phyloP scores from a whole-genome alignment of 2,329 filamentous ascomycete genomes.

The Exserohilum turcica region DNA sequence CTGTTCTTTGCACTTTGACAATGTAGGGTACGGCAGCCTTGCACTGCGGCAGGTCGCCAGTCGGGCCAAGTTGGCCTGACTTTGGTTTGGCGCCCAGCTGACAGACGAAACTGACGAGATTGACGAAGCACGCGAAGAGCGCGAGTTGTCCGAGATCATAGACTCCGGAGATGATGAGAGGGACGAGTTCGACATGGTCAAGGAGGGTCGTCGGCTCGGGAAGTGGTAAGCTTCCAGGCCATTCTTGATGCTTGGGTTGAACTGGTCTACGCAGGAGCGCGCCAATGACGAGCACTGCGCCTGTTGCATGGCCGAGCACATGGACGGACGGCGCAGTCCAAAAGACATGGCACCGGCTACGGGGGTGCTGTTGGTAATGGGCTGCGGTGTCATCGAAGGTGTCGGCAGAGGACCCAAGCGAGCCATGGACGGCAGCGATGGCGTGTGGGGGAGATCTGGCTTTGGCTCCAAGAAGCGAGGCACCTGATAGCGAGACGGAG shows the following conservation, averaged over 20 bases:
- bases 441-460: conserved; percentile 57
- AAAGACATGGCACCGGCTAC: conserved; percentile 61
- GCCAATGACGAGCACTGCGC: conserved; percentile 60
- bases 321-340: conserved; percentile 59
- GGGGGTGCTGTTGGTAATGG: conserved; percentile 61
- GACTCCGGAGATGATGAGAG: conserved; percentile 66
- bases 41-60: conserved; percentile 59
- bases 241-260: conserved; percentile 47
- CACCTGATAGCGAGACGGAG: conserved; percentile 47
- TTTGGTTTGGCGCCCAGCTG: conserved; percentile 58
- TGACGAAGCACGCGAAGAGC: conserved; percentile 61
- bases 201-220: conserved; percentile 52
- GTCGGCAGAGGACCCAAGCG: conserved; percentile 64
- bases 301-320: conserved; percentile 64
- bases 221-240: conserved; percentile 55
- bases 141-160: conserved; percentile 64
- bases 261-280: conserved; percentile 61
- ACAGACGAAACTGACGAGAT: conserved; percentile 59
- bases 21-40: conserved; percentile 49
- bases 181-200: conserved; percentile 57
- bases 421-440: conserved; percentile 60
- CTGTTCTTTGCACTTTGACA: conserved; percentile 47
- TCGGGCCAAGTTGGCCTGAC: conserved; percentile 55
- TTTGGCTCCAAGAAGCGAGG: conserved; percentile 59
- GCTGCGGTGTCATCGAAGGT: conserved; percentile 65